Conservation (phyloP, 2,329 filamentous ascomycete genomes). For the Atkinsonella hypoxylon region DNA sequence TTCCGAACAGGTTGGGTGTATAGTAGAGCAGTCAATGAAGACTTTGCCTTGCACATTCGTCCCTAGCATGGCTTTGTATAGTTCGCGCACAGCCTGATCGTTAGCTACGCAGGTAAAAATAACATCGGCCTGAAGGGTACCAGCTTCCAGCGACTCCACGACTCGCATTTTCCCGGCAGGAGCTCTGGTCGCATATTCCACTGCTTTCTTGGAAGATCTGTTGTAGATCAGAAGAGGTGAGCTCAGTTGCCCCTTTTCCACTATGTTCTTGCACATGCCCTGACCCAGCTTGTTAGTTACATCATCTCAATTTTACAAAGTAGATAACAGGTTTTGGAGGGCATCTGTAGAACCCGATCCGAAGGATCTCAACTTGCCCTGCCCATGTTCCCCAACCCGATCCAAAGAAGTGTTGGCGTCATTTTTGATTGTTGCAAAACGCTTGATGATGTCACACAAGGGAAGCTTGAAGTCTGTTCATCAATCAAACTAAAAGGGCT, state of each 20-base stretch:
- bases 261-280: constrained; percentile 79
- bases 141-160: constrained; percentile 51
- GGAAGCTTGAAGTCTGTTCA: too few species aligned
- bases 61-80: constrained; percentile 44
- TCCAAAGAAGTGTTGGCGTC: constrained; percentile 57
- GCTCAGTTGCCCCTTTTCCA: constrained; percentile 60
- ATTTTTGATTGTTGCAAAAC: constrained; percentile 19
- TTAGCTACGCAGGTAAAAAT: constrained; percentile 75
- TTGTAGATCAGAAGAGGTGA: constrained; percentile 71
- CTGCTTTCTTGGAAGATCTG: constrained; percentile 55
- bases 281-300: constrained; percentile 18
- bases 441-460: too few species aligned
- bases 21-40: constrained; percentile 78
- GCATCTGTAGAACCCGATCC: background rate
- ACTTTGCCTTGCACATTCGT: constrained; percentile 55
- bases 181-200: constrained; percentile 50
- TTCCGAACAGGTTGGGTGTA: constrained; percentile 72
- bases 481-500: too few species aligned
- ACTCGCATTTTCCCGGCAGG: constrained; percentile 51
- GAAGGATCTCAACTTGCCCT: constrained; percentile 37
- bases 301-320: background rate
- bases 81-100: constrained; percentile 57
- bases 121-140: constrained; percentile 57
- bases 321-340: background rate
- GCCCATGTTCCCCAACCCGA: constrained; percentile 84